Evolutionary conservation across 805 yeast species (phyloP).

Genomic region (Yamadazyma nakazawae): DNA sequence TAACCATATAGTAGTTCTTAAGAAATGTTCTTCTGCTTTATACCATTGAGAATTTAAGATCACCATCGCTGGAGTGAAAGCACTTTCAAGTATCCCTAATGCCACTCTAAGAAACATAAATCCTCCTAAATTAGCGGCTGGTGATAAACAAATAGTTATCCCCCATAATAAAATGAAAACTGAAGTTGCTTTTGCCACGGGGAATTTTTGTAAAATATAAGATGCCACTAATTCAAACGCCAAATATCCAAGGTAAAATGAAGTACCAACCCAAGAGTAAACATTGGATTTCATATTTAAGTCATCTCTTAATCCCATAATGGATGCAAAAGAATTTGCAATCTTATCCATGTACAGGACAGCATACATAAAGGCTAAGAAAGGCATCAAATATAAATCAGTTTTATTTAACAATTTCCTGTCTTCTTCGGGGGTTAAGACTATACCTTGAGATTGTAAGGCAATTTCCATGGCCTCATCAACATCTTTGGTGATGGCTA

Average conservation of each 20-base stretch:
- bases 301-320: constrained; percentile 35
- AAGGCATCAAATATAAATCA: constrained; percentile 22
- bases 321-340: constrained; percentile 34
- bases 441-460: constrained; percentile 15
- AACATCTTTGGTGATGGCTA: constrained; percentile 30
- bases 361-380: constrained; percentile 20
- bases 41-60: constrained; percentile 33
- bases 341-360: constrained; percentile 34
- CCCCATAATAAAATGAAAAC: constrained; percentile 60
- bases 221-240: constrained; percentile 51
- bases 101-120: constrained; percentile 34
- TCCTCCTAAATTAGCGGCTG: constrained; percentile 44
- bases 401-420: constrained; percentile 16
- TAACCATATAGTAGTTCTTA: constrained; percentile 33
- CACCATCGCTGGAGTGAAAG: constrained; percentile 37
- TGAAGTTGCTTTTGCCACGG: constrained; percentile 50
- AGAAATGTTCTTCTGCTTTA: constrained; percentile 28
- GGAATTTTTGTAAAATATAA: constrained; percentile 49
- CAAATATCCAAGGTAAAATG: constrained; percentile 55
- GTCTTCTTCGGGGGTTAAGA: constrained; percentile 15
- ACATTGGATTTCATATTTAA: constrained; percentile 33
- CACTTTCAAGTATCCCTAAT: constrained; percentile 37
- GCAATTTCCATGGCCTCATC: constrained; percentile 39
- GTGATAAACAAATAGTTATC: constrained; percentile 45
- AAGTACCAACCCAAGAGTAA: constrained; percentile 36